Evolutionary conservation across 2,329 filamentous ascomycete species (phyloP).

Genomic region (Xylaria sp.): DNA sequence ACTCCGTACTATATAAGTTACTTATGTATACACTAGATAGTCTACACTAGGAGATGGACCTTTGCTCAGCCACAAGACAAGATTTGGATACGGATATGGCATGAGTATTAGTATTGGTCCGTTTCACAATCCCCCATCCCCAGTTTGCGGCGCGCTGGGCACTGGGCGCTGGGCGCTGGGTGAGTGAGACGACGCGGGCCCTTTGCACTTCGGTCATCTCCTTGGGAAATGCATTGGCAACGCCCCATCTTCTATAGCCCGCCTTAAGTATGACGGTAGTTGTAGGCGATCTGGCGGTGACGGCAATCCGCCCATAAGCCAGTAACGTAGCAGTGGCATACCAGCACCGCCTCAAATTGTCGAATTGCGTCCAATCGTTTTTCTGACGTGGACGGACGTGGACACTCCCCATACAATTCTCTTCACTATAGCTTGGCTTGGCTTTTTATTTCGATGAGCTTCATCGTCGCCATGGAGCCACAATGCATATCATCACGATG

Average conservation of each 20-base stretch:
- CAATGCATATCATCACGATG: slow-evolving; percentile 23
- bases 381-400: slow-evolving; percentile 8
- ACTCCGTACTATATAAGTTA: no score
- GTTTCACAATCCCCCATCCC: slow-evolving; percentile 27
- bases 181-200: slow-evolving; percentile 18
- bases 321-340: slow-evolving; percentile 39
- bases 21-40: neutral
- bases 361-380: slow-evolving; percentile 33
- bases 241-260: slow-evolving; percentile 32
- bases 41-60: slow-evolving; percentile 1
- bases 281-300: slow-evolving; percentile 42
- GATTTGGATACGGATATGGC: neutral
- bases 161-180: neutral
- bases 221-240: slow-evolving; percentile 31
- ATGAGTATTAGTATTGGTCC: neutral
- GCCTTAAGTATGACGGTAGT: slow-evolving; percentile 33
- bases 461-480: slow-evolving; percentile 17
- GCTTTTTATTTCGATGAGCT: neutral
- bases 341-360: slow-evolving; percentile 36
- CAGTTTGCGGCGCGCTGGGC: neutral
- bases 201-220: slow-evolving; percentile 41
- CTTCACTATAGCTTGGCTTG: neutral
- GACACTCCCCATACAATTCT: slow-evolving; percentile 15
- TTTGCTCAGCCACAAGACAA: slow-evolving; percentile 13
- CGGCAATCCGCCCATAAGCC: slow-evolving; percentile 32